These are phyloP conservation scores for Neofusicoccum sp. DNA, from an alignment of 2,329 filamentous ascomycete genomes.

Conservation along the genomic window DNA sequence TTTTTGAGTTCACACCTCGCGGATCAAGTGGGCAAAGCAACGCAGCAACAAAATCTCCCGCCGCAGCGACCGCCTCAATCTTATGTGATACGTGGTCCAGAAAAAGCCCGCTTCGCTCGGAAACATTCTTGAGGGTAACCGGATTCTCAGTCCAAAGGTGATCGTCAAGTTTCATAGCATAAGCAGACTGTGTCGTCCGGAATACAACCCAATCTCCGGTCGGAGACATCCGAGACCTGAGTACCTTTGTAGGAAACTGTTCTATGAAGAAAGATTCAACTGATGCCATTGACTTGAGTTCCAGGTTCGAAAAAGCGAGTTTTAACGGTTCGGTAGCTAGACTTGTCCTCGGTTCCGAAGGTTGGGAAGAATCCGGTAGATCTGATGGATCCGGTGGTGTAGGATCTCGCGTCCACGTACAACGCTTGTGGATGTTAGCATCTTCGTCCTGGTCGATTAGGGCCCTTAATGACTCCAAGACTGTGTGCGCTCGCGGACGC, in stretches of 20 bases:
- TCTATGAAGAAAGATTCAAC: neutral
- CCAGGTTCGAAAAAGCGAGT: neutral
- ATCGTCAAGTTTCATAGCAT: neutral
- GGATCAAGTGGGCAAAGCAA: neutral
- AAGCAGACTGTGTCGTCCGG: neutral
- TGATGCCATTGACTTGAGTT: neutral
- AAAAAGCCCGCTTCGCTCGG: neutral
- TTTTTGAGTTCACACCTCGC: neutral
- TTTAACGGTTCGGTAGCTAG: no score
- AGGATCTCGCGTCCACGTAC: neutral
- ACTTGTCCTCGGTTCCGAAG: neutral
- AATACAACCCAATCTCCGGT: neutral
- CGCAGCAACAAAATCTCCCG: neutral
- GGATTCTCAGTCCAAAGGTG: neutral
- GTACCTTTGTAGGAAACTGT: neutral
- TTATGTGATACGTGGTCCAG: neutral
- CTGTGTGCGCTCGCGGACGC: neutral
- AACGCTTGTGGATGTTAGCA: neutral
- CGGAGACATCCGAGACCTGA: neutral
- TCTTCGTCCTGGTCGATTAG: neutral
- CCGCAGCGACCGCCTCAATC: neutral
- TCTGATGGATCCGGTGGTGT: neutral
- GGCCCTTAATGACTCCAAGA: neutral
- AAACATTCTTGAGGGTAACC: neutral
- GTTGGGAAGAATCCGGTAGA: neutral